Conservation (phyloP, 192 early-diverging fungal genomes). For the Geranomyces michiganensis region DNA sequence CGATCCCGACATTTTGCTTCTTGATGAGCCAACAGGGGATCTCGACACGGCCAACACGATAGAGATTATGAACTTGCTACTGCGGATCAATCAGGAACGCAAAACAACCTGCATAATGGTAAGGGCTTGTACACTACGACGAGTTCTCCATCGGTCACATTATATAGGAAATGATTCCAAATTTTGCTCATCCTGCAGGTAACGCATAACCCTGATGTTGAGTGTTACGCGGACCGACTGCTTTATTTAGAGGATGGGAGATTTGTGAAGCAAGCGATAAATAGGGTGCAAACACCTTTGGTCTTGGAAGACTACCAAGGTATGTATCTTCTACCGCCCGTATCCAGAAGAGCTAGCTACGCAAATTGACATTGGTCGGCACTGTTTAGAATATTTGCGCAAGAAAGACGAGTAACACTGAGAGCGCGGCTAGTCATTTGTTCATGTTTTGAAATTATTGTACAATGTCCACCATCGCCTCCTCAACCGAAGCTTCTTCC, state of each 20-base stretch:
- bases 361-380: too few species aligned
- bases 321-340: not conserved
- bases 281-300: conserved; percentile 36
- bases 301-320: conserved; percentile 39
- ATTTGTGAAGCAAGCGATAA: conserved; percentile 38
- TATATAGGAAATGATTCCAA: too few species aligned
- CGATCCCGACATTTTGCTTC: conserved; percentile 75
- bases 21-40: conserved; percentile 89
- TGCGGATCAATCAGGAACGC: conserved; percentile 35
- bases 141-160: too few species aligned
- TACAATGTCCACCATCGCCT: conserved; percentile 1
- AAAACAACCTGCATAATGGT: conserved; percentile 40
- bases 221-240: conserved; percentile 41
- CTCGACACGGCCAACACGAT: conserved; percentile 61
- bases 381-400: conserved; percentile 28
- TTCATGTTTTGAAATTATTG: not conserved
- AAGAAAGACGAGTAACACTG: conserved; percentile 23
- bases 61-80: conserved; percentile 41
- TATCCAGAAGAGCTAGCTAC: too few species aligned
- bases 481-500: too few species aligned
- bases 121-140: not conserved
- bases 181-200: conserved; percentile 18
- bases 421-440: too few species aligned
- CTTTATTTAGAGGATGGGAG: conserved; percentile 41
- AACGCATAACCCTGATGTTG: conserved; percentile 44